Base-by-base conservation (phyloP, 1,284 basidiomycete genomes). In the Cryptococcus deneoformans region DNA sequence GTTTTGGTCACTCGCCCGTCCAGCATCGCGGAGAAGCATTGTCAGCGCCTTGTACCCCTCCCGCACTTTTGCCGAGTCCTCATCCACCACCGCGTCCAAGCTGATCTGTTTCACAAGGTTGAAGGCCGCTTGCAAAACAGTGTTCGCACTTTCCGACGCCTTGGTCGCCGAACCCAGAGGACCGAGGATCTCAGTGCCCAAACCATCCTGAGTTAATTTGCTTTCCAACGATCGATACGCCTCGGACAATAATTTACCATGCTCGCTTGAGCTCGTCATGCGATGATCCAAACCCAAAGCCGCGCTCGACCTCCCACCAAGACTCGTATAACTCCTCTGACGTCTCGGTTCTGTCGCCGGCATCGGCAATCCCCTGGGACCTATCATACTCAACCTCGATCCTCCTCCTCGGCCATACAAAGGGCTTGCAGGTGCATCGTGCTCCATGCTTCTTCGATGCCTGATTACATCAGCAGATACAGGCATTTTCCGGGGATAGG, bases 181-280 rank as follows among this genome's bases (percentile, higher is more conserved):
- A 9, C 57, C 49, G 4, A 67, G 36, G 7, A 73, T 48, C 7
- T 71, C 72, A 11, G 67, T 61, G 9, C 9, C 34, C 8, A 24
- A 6, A 7, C 29, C 12, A 8, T 54, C 43, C 2, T 69, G 64
- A 2, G 58, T 57, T 0, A 71, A 52, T 50, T 70, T 68, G 5
- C 47, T 50, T 37, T 72, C 71, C 14, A 74, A 56, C 9, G 67
- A 56, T 6, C 66, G 63, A 49, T 63, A 69, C 7, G 74, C 72
- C 48, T 75, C 73, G 42, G 72, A 66, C 2, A 76, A 62, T 37
- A 73, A 62, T 48, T 69, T 63, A 4, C 72, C 71, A 57, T 75
- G 74, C 47, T 76, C 74, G 1, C 69, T 68, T 11, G 59, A 53
- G 10, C 61, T 45, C 12, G 53, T 9, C 9, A 40, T 6, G 5